Evolutionary conservation across 768 basidiomycete species (phyloP).

Genomic region (Mycena latifolia): DNA sequence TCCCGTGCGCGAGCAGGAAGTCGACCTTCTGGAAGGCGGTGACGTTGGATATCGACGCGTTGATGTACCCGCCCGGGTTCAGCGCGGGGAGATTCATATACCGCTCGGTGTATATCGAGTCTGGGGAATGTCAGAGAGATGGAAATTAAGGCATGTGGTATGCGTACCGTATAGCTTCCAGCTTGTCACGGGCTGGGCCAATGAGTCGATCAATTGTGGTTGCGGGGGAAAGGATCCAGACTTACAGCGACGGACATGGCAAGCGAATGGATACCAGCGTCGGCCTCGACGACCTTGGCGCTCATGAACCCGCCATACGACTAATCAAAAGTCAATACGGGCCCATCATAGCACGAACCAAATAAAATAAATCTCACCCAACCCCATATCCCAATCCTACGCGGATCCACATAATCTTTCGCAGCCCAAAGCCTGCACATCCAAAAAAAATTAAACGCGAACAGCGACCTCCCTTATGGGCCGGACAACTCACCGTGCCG

Average conservation of each 20-base stretch:
- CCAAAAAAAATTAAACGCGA: constrained; percentile 2
- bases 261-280: constrained; percentile 90
- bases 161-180: constrained; percentile 83
- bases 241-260: constrained; percentile 92
- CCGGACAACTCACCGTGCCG: constrained; percentile 83
- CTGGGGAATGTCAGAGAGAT: constrained; percentile 50
- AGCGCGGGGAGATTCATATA: constrained; percentile 90
- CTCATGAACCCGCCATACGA: constrained; percentile 98
- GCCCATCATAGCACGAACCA: constrained; percentile 14
- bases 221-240: constrained; percentile 32
- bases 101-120: constrained; percentile 97
- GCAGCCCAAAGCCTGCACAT: constrained; percentile 79
- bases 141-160: constrained; percentile 1
- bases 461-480: no score
- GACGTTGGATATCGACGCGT: constrained; percentile 89
- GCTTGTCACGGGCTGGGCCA: constrained; percentile 87
- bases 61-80: constrained; percentile 91
- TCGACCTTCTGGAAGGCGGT: constrained; percentile 86
- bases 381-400: constrained; percentile 96
- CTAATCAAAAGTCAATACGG: constrained; percentile 51
- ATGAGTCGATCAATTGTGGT: constrained; percentile 24
- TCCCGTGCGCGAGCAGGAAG: constrained; percentile 92
- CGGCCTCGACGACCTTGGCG: constrained; percentile 90
- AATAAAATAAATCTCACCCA: constrained; percentile 75
- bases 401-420: constrained; percentile 89